Evolutionary conservation across 1,284 basidiomycete genomes (phyloP), one percentile per base, ranked within the genome.

Genomic region (Mycena sp.): DNA sequence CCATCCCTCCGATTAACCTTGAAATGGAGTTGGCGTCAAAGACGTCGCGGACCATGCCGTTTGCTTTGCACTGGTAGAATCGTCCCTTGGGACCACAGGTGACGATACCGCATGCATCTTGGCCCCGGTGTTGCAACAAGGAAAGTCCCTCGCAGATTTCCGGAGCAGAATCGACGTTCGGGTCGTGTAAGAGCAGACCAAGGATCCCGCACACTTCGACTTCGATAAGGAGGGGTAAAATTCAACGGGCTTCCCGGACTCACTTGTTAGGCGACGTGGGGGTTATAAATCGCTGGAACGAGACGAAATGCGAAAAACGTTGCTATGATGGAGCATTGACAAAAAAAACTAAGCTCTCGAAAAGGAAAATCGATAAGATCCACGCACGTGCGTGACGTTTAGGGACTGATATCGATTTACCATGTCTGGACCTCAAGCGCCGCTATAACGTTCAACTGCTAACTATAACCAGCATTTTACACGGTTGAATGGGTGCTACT

Each of bases 21-120:
- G 88, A 85, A 59, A 99, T 81, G 23, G 92, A 86, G 72, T 86
- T 86, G 52, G 87, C 83, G 77, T 98, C 96, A 78, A 99, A 97
- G 65, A 99, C 93, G 77, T 99, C 98, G 61, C 97, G 88, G 72
- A 99, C 97, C 98, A 99, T 99, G 44, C 98, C 98, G 77, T 99
- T 99, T n/a, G 96, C 95, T 81, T 99, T 99, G 85, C 94, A 96
- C 78, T 99, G 98, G 78, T 93, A 97, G 78, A 99, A 94, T 48
- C 96, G 90, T 48, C 98, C 98, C 74, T 95, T 95, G 17, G 89
- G 87, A 4, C 96, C 98, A 76, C 98, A 98, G 49, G 98, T 99
- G 63, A 99, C 93, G 73, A 99, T 93, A 58, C 98, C 98, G 68
- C 96, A 98, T 0, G 98, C 98, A 85, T 99, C 97, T 77, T 99